These are phyloP conservation scores for Lentinula raphanica DNA, from an alignment of 768 basidiomycete genomes.

Conservation along the genomic window DNA sequence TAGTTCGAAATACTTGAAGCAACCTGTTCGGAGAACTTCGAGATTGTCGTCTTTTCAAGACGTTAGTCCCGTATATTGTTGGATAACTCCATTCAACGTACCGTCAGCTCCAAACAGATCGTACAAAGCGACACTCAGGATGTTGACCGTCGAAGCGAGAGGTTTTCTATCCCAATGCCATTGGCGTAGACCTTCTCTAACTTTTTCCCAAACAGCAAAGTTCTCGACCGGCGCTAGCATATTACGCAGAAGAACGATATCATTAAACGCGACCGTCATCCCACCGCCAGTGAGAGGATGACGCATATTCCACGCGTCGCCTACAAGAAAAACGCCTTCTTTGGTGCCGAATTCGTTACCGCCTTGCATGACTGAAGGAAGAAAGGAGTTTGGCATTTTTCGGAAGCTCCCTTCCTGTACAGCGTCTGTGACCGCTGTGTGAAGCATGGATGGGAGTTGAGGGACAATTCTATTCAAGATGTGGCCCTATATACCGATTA, in stretches of 20 bases:
- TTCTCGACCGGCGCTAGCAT: constrained; percentile 40
- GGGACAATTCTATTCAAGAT: constrained; percentile 73
- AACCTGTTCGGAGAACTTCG: constrained; percentile 67
- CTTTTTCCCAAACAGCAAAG: constrained; percentile 45
- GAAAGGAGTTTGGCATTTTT: constrained; percentile 93
- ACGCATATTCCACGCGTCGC: constrained; percentile 99
- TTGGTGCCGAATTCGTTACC: not conserved
- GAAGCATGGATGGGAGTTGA: constrained; percentile 72
- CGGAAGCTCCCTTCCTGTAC: constrained; percentile 78
- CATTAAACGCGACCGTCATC: constrained; percentile 93
- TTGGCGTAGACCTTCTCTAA: constrained; percentile 47
- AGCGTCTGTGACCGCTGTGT: constrained; percentile 57
- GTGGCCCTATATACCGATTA: constrained; percentile 41
- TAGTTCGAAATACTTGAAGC: constrained; percentile 95
- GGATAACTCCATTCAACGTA: constrained; percentile 10
- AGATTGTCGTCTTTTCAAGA: constrained; percentile 48
- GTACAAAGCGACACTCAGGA: constrained; percentile 88
- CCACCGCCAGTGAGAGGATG: constrained; percentile 97
- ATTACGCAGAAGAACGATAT: constrained; percentile 69
- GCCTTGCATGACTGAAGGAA: constrained; percentile 70
- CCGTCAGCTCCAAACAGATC: constrained; percentile 93
- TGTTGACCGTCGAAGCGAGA: constrained; percentile 82
- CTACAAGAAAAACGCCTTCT: constrained; percentile 62
- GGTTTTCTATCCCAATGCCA: constrained; percentile 91
- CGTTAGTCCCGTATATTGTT: not conserved